Evolutionary conservation across 2,329 filamentous ascomycete genomes (phyloP).

Genomic region (Leptosphaerulina australis): DNA sequence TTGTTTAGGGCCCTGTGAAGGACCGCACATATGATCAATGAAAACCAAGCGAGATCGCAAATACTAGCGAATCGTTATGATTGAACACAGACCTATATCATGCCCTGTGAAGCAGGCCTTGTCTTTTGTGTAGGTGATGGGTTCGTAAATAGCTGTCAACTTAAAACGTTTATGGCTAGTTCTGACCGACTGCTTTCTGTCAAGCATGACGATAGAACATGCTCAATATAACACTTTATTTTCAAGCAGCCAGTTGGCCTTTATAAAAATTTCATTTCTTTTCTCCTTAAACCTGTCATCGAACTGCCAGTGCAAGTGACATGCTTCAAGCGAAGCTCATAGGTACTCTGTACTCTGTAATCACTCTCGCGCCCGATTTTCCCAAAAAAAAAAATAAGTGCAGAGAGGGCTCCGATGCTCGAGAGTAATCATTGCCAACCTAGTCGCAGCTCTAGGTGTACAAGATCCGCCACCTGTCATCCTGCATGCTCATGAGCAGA

Average conservation of each 20-base stretch:
- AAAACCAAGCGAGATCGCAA: not conserved
- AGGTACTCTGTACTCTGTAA: not conserved
- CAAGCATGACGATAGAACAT: no score
- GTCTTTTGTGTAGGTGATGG: no score
- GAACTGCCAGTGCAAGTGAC: no score
- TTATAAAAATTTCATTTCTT: no score
- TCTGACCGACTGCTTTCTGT: no score
- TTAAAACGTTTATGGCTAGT: no score
- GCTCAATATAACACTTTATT: no score
- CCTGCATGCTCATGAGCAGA: constrained; percentile 3
- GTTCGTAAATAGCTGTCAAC: no score
- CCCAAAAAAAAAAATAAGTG: not conserved
- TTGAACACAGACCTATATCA: not conserved
- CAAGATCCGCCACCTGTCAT: not conserved
- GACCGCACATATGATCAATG: not conserved
- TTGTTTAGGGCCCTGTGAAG: no score
- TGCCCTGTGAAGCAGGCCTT: no score
- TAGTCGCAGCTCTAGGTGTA: not conserved
- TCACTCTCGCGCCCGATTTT: not conserved
- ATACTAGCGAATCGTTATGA: not conserved
- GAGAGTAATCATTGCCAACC: constrained; percentile 1
- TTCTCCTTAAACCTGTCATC: no score
- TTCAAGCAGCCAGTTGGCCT: no score
- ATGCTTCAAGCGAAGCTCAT: constrained; percentile 12
- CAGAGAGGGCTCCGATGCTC: not conserved